Percentiles rank a stretch among this genome's conserved stretches.
Conservation (phyloP, 2,329 filamentous ascomycete species). For the Phyllosticta citribraziliensis region DNA sequence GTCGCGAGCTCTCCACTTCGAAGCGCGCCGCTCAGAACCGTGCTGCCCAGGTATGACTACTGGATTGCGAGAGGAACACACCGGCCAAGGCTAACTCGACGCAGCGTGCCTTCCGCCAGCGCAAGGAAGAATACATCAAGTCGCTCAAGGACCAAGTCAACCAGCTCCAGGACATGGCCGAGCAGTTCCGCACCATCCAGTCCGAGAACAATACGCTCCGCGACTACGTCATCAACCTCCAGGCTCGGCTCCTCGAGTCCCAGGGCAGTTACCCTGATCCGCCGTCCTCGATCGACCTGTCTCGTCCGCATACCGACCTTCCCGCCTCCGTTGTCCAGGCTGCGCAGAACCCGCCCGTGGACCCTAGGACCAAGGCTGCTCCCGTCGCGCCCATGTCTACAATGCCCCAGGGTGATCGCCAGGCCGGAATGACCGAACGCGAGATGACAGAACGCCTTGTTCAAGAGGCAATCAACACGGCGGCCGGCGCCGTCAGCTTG, state of each 20-base stretch:
- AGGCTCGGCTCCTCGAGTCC: conserved; percentile 73
- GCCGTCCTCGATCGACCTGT: conserved; percentile 68
- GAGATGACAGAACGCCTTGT: too few species aligned
- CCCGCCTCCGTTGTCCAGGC: conserved; percentile 15
- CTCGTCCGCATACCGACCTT: conserved; percentile 35
- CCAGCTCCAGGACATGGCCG: conserved; percentile 65
- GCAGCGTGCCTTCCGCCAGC: conserved; percentile 90
- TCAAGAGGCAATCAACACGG: too few species aligned
- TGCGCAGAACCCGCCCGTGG: conserved; percentile 6
- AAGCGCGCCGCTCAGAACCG: conserved; percentile 95
- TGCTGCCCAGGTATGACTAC: conserved; percentile 73
- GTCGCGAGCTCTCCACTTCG: conserved; percentile 85
- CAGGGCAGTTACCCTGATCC: conserved; percentile 77
- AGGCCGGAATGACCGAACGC: conserved; percentile 12
- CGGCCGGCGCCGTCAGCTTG: too few species aligned
- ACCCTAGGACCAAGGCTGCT: conserved; percentile 8
- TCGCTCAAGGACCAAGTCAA: conserved; percentile 91
- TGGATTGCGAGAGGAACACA: too few species aligned
- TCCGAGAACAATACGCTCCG: conserved; percentile 82
- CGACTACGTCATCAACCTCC: conserved; percentile 86
- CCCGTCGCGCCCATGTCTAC: conserved; percentile 25
- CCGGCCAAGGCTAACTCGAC: not conserved
- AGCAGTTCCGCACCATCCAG: conserved; percentile 70
- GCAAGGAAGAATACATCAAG: conserved; percentile 97
- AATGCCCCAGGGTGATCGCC: conserved; percentile 1